Percentiles rank a stretch among this genome's conserved stretches.
phyloP scores from a whole-genome alignment of 208 protist genomes.

The Phytomonas francai region DNA sequence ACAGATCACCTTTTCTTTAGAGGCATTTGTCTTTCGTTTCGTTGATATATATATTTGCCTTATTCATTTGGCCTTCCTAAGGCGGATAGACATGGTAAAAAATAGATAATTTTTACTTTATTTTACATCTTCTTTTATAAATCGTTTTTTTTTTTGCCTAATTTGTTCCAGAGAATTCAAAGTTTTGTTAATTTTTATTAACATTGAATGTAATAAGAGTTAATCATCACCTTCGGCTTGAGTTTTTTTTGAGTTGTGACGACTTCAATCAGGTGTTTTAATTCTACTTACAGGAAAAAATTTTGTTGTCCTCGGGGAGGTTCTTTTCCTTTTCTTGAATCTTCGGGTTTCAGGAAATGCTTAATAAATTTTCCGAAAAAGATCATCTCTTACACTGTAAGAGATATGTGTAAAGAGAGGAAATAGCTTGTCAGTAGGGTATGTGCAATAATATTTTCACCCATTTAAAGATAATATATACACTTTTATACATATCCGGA shows the following conservation, averaged over 20 bases:
- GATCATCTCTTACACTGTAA: neutral
- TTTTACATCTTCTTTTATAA: constrained; percentile 5
- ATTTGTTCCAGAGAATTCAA: constrained; percentile 1
- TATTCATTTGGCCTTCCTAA: neutral
- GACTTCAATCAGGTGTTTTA: neutral
- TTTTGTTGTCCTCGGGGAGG: neutral
- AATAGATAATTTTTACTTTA: constrained; percentile 3
- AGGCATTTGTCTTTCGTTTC: neutral
- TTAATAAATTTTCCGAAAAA: neutral
- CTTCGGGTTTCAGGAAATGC: neutral
- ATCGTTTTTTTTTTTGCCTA: constrained; percentile 11
- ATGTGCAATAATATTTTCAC: neutral
- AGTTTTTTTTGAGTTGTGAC: neutral
- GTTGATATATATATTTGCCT: neutral
- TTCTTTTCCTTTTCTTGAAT: neutral
- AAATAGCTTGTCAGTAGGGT: neutral
- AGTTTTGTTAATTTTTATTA: too few relatives aligned
- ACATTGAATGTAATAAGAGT: neutral
- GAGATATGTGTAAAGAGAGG: neutral
- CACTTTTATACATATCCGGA: neutral
- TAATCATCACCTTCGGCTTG: neutral
- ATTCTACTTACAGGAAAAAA: neutral
- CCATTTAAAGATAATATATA: neutral
- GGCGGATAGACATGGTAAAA: neutral
- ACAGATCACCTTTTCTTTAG: neutral